Evolutionary conservation across 345 rosid genomes (phyloP).

Genomic region (Conringia planisiliqua): DNA sequence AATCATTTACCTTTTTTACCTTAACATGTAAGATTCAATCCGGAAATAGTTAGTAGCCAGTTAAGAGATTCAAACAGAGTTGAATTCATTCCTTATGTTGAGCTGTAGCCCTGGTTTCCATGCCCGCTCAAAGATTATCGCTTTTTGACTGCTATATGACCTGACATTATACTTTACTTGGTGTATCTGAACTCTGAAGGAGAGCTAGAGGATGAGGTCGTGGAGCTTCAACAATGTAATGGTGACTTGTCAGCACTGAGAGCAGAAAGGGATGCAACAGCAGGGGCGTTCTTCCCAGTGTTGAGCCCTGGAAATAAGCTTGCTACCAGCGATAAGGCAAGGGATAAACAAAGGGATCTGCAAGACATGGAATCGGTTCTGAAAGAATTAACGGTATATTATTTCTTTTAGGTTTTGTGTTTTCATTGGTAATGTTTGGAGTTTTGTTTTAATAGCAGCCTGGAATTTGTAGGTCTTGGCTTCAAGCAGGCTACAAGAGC

Average conservation of each 20-base stretch:
- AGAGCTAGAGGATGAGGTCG: conserved; percentile 62
- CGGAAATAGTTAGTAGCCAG: neutral
- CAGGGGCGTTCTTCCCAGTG: conserved; percentile 72
- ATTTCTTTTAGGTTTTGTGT: conserved; percentile 6
- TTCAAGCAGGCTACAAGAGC: conserved; percentile 59
- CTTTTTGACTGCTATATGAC: neutral
- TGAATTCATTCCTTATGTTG: neutral
- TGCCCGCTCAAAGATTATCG: neutral
- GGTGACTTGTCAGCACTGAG: conserved; percentile 63
- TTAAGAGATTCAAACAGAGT: neutral
- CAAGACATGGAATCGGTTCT: conserved; percentile 72
- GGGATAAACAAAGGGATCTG: conserved; percentile 68
- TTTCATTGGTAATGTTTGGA: conserved; percentile 19
- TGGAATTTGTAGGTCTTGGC: conserved; percentile 63
- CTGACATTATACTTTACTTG: conserved; percentile 27
- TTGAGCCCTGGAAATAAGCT: conserved; percentile 62
- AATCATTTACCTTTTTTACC: neutral
- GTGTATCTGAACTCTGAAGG: conserved; percentile 49
- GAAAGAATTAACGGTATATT: conserved; percentile 62
- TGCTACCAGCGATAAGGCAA: conserved; percentile 52
- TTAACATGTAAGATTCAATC: neutral
- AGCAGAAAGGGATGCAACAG: conserved; percentile 79
- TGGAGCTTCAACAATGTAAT: conserved; percentile 65
- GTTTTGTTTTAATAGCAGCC: conserved; percentile 20
- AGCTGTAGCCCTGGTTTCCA: neutral